phyloP scores from a whole-genome alignment of 2,329 filamentous ascomycete species.

The Colletotrichum siamense region DNA sequence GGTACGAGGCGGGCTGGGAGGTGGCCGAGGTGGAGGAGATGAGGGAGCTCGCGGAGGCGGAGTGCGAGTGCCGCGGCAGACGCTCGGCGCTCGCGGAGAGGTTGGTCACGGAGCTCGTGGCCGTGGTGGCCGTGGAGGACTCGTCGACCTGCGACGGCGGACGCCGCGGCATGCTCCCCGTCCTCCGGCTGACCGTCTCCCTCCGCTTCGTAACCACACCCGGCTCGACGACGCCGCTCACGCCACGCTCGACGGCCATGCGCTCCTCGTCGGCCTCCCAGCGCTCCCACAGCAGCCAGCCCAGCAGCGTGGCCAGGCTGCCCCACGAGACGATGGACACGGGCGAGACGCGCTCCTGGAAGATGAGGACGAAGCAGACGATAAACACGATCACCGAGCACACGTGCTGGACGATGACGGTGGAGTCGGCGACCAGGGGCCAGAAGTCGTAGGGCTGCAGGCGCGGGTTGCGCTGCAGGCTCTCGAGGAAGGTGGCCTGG shows the following conservation, averaged over 20 bases:
- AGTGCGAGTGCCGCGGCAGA: conserved; percentile 50
- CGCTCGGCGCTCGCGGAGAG: conserved; percentile 23
- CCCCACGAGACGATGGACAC: conserved; percentile 88
- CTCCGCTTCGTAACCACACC: conserved; percentile 29
- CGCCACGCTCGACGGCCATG: conserved; percentile 24
- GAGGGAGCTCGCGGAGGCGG: conserved; percentile 61
- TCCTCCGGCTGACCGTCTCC: conserved; percentile 35
- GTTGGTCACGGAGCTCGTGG: conserved; percentile 4
- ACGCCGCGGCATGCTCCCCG: conserved; percentile 40
- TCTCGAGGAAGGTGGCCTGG: conserved; percentile 93
- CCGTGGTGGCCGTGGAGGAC: not conserved
- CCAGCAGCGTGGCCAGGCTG: conserved; percentile 80
- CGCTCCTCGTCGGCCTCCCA: conserved; percentile 76
- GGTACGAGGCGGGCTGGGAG: conserved; percentile 23
- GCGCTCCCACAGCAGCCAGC: conserved; percentile 90
- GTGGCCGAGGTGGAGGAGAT: conserved; percentile 46
- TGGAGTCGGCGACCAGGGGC: conserved; percentile 93
- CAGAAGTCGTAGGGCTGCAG: conserved; percentile 97
- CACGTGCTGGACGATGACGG: conserved; percentile 96
- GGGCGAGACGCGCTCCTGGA: conserved; percentile 84
- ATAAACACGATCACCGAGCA: conserved; percentile 95
- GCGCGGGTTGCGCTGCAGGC: conserved; percentile 91
- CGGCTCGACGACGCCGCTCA: conserved; percentile 40
- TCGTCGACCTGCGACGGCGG: conserved; percentile 24
- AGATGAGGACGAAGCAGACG: conserved; percentile 91